Percentiles rank a stretch among this genome's conserved stretches.
These are phyloP conservation scores for Camellia granthamiana DNA, from an alignment of 148 eudicot species.

Conservation along the genomic window DNA sequence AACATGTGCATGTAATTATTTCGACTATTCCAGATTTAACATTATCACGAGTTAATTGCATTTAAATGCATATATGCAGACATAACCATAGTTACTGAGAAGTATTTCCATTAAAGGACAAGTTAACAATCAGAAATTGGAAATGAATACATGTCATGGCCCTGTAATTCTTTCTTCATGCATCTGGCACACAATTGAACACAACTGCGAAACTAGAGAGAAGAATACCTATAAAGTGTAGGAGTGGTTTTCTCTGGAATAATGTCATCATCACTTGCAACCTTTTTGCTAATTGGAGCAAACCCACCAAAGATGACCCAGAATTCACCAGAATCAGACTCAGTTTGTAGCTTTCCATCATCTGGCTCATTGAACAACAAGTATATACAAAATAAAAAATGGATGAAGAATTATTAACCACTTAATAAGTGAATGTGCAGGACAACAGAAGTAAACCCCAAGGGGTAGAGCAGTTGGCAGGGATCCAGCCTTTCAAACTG, in stretches of 20 bases:
- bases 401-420: background rate
- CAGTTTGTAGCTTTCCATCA: constrained; percentile 96
- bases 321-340: constrained; percentile 94
- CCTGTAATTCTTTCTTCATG: background rate
- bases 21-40: background rate
- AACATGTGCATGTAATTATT: background rate
- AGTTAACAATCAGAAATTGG: background rate
- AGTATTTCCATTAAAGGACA: background rate
- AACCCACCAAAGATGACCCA: constrained; percentile 99
- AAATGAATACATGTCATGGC: background rate
- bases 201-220: background rate
- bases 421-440: background rate
- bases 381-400: background rate
- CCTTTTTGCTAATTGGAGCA: constrained; percentile 95
- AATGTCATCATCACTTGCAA: constrained; percentile 79
- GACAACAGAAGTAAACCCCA: background rate
- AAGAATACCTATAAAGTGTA: constrained; percentile 60
- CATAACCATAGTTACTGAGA: background rate
- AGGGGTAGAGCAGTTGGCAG: constrained; percentile 1
- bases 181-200: background rate
- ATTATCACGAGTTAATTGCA: background rate
- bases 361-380: constrained; percentile 36
- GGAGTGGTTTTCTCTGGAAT: constrained; percentile 76
- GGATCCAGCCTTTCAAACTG: background rate
- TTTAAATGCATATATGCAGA: background rate